Conservation (phyloP, 2,329 filamentous ascomycete genomes). For the Xylaria sp. region DNA sequence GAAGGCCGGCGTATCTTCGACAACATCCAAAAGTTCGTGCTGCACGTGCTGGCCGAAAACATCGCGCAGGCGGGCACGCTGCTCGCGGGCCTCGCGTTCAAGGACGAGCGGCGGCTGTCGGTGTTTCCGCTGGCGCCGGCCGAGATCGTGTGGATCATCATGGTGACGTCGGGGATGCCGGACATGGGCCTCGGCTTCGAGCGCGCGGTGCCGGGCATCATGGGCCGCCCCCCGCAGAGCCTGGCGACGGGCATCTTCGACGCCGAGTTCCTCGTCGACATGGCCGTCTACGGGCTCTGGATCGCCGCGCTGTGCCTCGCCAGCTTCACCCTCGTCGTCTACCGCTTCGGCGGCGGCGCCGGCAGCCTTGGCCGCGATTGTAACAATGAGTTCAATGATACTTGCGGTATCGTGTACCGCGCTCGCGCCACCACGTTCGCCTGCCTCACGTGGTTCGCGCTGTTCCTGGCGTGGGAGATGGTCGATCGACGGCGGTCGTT, state of each 20-base stretch:
- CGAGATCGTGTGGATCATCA: slow-evolving; percentile 82
- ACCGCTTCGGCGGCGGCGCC: slow-evolving; percentile 60
- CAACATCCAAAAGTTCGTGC: slow-evolving; percentile 75
- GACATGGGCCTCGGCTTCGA: slow-evolving; percentile 81
- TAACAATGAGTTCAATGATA: slow-evolving; percentile 57
- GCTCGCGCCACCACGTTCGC: slow-evolving; percentile 75
- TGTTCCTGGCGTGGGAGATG: slow-evolving; percentile 81
- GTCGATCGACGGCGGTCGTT: slow-evolving; percentile 72
- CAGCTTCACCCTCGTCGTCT: slow-evolving; percentile 67
- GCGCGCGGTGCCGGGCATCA: slow-evolving; percentile 68
- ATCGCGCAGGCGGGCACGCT: slow-evolving; percentile 71
- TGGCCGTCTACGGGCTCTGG: slow-evolving; percentile 69
- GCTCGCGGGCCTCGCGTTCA: slow-evolving; percentile 72
- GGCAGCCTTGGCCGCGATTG: slow-evolving; percentile 60
- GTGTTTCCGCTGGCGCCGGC: slow-evolving; percentile 75
- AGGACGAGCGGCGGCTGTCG: slow-evolving; percentile 64
- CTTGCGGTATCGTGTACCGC: slow-evolving; percentile 68
- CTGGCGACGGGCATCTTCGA: slow-evolving; percentile 67
- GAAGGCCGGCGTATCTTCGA: slow-evolving; percentile 74
- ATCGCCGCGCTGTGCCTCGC: slow-evolving; percentile 66
- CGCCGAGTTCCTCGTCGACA: slow-evolving; percentile 66
- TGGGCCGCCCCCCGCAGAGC: slow-evolving; percentile 67
- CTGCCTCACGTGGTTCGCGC: slow-evolving; percentile 74
- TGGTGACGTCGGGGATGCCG: slow-evolving; percentile 74
- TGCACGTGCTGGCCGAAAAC: slow-evolving; percentile 71